Percentiles rank a stretch among this genome's conserved stretches.
Evolutionary conservation across 441 rosid species (phyloP).

Genomic region (Pelargonium australe): DNA sequence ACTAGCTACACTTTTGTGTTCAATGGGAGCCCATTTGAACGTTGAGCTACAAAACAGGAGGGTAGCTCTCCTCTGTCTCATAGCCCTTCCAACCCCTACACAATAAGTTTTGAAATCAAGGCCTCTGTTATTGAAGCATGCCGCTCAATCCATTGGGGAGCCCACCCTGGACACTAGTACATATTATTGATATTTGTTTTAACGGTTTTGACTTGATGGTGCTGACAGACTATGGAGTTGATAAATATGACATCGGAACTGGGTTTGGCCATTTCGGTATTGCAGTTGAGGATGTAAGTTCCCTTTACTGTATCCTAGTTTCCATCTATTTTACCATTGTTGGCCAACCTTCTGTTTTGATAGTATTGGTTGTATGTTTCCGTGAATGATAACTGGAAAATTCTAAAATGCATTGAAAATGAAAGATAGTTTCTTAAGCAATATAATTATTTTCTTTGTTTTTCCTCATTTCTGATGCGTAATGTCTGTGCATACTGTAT

Average conservation of each 20-base stretch:
- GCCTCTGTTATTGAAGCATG: too few species aligned
- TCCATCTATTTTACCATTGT: neutral
- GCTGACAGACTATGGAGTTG: conserved; percentile 40
- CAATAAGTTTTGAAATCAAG: neutral
- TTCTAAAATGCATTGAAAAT: neutral
- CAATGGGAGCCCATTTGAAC: neutral
- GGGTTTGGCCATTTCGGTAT: conserved; percentile 47
- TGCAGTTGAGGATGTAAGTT: conserved; percentile 30
- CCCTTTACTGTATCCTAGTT: neutral
- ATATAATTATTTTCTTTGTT: neutral
- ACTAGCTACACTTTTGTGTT: neutral
- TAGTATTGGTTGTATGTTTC: neutral
- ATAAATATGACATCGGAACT: conserved; percentile 38
- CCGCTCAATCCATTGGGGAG: too few species aligned
- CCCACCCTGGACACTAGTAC: too few species aligned
- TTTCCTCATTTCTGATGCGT: neutral
- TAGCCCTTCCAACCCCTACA: neutral
- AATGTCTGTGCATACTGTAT: neutral
- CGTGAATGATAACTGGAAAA: neutral
- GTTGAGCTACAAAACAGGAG: neutral
- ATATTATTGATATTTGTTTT: neutral
- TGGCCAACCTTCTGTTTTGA: neutral
- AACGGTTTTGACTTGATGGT: conserved; percentile 16
- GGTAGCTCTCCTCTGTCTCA: neutral
- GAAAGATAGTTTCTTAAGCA: neutral